Evolutionary conservation across 164 flowering plant genomes (phyloP).

Genomic region (Brasenia schreberi): DNA sequence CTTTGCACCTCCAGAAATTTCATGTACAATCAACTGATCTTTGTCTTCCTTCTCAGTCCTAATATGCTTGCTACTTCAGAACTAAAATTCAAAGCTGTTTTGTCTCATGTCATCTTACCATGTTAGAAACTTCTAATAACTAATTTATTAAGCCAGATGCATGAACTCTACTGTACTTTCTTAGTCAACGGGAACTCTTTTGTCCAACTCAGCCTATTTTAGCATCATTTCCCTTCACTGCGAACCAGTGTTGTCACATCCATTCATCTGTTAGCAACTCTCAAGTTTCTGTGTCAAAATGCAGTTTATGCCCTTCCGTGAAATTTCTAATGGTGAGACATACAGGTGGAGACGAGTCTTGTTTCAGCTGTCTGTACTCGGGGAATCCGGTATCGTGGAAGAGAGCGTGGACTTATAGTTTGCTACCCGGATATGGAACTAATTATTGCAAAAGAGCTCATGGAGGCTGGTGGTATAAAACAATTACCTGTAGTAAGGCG

Average conservation of each 20-base stretch:
- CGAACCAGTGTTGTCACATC: conserved; percentile 2
- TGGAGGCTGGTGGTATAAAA: conserved; percentile 94
- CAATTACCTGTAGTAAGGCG: conserved; percentile 90
- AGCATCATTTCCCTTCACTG: not conserved
- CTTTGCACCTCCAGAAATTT: too few species aligned
- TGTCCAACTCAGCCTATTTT: not conserved
- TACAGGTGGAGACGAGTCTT: conserved; percentile 45
- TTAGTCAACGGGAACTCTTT: too few species aligned
- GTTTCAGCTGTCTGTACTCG: conserved; percentile 76
- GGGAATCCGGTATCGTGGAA: conserved; percentile 68
- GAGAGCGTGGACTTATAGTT: conserved; percentile 62
- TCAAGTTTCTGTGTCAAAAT: not conserved
- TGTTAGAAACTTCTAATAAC: too few species aligned
- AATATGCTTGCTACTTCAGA: too few species aligned
- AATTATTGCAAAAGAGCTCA: conserved; percentile 71
- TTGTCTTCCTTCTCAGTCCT: too few species aligned
- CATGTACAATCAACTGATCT: too few species aligned
- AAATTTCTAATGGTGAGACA: not conserved
- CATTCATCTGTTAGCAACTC: too few species aligned
- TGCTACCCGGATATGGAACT: conserved; percentile 90
- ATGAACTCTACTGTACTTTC: too few species aligned
- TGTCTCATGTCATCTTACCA: too few species aligned
- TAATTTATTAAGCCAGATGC: too few species aligned
- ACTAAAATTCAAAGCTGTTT: too few species aligned
- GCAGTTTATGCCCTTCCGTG: not conserved